Evolutionary conservation across 129 eudicot genomes (phyloP).

Genomic region (Ambrosia artemisiifolia): DNA sequence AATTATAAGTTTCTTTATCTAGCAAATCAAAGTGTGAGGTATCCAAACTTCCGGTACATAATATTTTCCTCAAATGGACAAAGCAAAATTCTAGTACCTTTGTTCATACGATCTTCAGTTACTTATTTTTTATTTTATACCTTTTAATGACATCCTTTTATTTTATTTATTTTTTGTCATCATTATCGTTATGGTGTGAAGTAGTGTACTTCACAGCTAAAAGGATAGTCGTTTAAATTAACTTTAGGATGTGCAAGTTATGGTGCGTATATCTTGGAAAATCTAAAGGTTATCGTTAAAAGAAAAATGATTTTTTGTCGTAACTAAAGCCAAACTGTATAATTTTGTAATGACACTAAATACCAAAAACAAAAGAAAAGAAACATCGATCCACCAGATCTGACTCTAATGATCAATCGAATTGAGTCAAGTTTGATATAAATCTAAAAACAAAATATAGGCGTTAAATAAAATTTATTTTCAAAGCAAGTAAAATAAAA

Average conservation of each 20-base stretch:
- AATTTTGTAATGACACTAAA: no score
- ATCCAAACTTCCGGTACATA: neutral
- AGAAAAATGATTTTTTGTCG: no score
- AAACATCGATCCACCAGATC: neutral
- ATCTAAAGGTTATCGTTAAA: no score
- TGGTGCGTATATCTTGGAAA: no score
- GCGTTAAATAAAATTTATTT: neutral
- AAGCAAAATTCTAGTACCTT: neutral
- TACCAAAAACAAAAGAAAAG: neutral
- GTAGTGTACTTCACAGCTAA: no score
- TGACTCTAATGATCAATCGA: neutral
- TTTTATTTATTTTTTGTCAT: no score
- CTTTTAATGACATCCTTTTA: no score
- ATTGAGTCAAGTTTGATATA: neutral
- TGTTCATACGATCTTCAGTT: no score
- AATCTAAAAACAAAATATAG: neutral
- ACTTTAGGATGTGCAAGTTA: no score
- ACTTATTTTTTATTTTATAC: no score
- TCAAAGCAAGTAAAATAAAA: neutral
- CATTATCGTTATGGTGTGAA: no score
- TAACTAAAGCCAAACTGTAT: neutral
- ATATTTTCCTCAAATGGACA: slow-evolving; percentile 4
- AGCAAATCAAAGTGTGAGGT: neutral
- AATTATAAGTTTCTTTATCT: neutral
- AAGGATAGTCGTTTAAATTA: no score